Base-by-base conservation (phyloP, 2,329 filamentous ascomycete species). In the Tolypocladium sp. region DNA sequence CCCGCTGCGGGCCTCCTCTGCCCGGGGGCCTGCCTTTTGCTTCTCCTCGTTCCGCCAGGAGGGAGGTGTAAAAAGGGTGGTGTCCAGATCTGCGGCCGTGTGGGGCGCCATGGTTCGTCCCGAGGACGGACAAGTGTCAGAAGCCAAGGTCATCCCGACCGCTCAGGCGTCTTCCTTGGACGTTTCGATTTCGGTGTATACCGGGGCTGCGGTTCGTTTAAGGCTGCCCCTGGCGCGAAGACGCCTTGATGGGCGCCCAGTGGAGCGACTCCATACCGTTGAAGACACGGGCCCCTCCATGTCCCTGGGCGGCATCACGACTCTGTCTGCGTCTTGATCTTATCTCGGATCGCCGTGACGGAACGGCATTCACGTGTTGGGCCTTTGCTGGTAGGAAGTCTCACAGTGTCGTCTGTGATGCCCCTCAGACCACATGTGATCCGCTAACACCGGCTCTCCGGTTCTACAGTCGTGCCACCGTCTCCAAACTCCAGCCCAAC, bases 81-180 rank as follows among this genome's bases (percentile, higher is more conserved):
- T 67, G 70, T 63, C 69, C 70, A 66, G 69, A 71, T 71, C 68
- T 74, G 74, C 74, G 73, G 72, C 72, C 73, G 66, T 69, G 74
- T 74, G 72, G 74, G 71, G 67, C 71, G 57, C 68, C 62, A 68
- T 74, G 67, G 70, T 73, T 74, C 70, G 69, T 74, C 68, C 70
- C 69, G 66, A 69, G 61, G 67, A 63, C 64, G 65, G 69, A 72
- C 70, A 73, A 72, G 66, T 72, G 71, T 74, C 70, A 73, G 63
- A 62, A 66, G 64, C 65, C 67, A 66, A 68, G 67, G 65, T 65
- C 59, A 68, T 66, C 63, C 67, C 64, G 62, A 67, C 68, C 64
- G 67, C 69, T 67, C 63, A 63, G 62, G 54, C 55, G 64, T 61
- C 64, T n/a, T 27, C 62, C 63, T 61, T 60, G 62, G 60, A 60